A percentile compares a stretch with the other conserved stretches of the same genome.
Evolutionary conservation across 352 stramenopile species (phyloP).

Genomic region (Phytophthora cajani): DNA sequence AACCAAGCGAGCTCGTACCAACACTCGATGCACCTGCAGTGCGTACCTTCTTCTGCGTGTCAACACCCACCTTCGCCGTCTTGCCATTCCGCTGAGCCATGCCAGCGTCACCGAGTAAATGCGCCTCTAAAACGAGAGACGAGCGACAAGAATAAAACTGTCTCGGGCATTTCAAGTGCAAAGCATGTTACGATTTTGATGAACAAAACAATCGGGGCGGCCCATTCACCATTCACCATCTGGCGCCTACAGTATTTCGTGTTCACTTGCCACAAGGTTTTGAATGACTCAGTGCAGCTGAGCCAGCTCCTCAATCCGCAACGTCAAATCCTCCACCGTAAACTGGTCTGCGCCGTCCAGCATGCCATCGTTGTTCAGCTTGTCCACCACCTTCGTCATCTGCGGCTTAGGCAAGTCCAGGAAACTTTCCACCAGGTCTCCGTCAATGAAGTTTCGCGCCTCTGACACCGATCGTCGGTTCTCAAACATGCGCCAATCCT

Average conservation of each 20-base stretch:
- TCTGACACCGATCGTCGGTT: conserved; percentile 87
- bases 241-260: background rate
- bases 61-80: background rate
- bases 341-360: conserved; percentile 66
- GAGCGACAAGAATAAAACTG: conserved; percentile 28
- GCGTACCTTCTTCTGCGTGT: conserved; percentile 26
- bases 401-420: conserved; percentile 92
- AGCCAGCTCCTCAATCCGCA: conserved; percentile 76
- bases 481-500: conserved; percentile 93
- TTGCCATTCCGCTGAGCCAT: conserved; percentile 29
- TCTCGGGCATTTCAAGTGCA: conserved; percentile 17
- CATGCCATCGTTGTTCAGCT: conserved; percentile 91
- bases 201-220: conserved; percentile 2
- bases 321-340: conserved; percentile 73
- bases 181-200: conserved; percentile 25
- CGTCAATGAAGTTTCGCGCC: conserved; percentile 95
- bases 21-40: background rate
- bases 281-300: conserved; percentile 66
- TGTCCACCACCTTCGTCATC: conserved; percentile 91
- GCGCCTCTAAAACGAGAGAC: background rate
- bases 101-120: background rate
- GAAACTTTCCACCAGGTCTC: conserved; percentile 95
- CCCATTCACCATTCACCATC: background rate
- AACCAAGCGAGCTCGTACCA: background rate
- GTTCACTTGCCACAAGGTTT: conserved; percentile 5